Conservation (phyloP, 805 yeast genomes). For the Candida broadrunensis region DNA sequence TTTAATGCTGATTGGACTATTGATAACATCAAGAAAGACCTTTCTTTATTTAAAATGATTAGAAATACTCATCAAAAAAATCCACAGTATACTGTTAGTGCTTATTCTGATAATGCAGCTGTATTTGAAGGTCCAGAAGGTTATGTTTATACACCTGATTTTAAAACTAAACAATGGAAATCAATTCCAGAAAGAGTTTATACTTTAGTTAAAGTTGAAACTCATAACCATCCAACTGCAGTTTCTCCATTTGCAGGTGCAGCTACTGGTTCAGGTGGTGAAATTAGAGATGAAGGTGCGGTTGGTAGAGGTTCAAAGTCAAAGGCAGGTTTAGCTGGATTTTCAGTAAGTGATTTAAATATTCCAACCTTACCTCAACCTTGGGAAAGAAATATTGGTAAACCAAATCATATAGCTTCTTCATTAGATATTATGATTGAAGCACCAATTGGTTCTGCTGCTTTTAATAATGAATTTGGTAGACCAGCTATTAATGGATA, state of each 20-base stretch:
- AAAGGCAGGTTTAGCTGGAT: constrained; percentile 94
- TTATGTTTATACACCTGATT: constrained; percentile 75
- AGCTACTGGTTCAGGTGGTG: constrained; percentile 99
- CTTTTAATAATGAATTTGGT: constrained; percentile 98
- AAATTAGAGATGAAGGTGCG: constrained; percentile 99
- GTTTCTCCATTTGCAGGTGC: constrained; percentile 99
- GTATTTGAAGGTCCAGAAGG: constrained; percentile 84
- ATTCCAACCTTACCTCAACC: constrained; percentile 88
- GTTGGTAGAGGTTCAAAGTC: constrained; percentile 98
- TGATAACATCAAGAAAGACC: constrained; percentile 72
- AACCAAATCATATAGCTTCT: constrained; percentile 90
- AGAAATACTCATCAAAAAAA: constrained; percentile 83
- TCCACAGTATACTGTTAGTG: constrained; percentile 83
- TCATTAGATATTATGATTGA: constrained; percentile 92
- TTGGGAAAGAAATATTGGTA: constrained; percentile 91
- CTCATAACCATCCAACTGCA: constrained; percentile 99
- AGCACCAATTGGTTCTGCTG: constrained; percentile 97
- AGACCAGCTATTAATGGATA: constrained; percentile 97
- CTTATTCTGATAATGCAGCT: constrained; percentile 97
- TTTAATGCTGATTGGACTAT: constrained; percentile 98
- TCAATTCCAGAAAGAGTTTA: constrained; percentile 77
- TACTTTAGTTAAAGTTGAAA: constrained; percentile 92
- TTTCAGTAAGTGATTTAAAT: constrained; percentile 82
- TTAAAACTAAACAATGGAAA: constrained; percentile 67
- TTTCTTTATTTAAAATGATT: constrained; percentile 88